phyloP scores from a whole-genome alignment of 345 rosid genomes.

The Salix arbutifolia region DNA sequence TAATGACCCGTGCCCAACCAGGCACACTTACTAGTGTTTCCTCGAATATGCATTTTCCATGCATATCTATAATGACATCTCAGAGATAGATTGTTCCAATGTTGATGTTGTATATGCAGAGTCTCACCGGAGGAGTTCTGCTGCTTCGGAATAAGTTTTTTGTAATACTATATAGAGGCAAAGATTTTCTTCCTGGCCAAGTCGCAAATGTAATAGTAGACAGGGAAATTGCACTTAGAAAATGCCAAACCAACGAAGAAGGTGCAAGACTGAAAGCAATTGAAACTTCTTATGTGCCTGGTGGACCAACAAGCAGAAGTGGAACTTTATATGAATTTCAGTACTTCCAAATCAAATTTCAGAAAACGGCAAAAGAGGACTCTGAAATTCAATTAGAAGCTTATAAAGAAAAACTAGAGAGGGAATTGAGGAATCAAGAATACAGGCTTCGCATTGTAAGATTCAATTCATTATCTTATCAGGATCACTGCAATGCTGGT shows the following conservation, averaged over 20 bases:
- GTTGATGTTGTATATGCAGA: constrained; percentile 33
- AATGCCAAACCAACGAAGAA: constrained; percentile 63
- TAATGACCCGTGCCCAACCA: no score
- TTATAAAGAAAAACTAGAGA: constrained; percentile 46
- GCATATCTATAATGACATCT: constrained; percentile 1
- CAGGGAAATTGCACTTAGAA: constrained; percentile 58
- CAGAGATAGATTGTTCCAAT: neutral
- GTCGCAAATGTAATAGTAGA: constrained; percentile 49
- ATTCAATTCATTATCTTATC: constrained; percentile 15
- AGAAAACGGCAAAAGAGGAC: constrained; percentile 33
- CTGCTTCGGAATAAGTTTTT: constrained; percentile 66
- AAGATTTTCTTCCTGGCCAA: constrained; percentile 62
- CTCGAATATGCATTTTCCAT: neutral
- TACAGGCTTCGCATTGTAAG: constrained; percentile 66
- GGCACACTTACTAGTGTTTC: neutral
- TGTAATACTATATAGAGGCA: constrained; percentile 77
- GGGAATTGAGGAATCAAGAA: constrained; percentile 58
- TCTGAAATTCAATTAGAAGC: constrained; percentile 43
- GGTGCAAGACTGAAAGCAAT: constrained; percentile 44
- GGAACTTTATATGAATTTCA: constrained; percentile 74
- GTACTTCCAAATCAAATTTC: constrained; percentile 42
- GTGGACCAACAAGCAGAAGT: constrained; percentile 35
- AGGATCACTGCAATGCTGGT: constrained; percentile 6
- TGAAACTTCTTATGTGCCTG: constrained; percentile 33
- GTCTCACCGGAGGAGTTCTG: constrained; percentile 76